Base-by-base conservation (phyloP, 164 flowering plant genomes). In the Amborella trichopoda region DNA sequence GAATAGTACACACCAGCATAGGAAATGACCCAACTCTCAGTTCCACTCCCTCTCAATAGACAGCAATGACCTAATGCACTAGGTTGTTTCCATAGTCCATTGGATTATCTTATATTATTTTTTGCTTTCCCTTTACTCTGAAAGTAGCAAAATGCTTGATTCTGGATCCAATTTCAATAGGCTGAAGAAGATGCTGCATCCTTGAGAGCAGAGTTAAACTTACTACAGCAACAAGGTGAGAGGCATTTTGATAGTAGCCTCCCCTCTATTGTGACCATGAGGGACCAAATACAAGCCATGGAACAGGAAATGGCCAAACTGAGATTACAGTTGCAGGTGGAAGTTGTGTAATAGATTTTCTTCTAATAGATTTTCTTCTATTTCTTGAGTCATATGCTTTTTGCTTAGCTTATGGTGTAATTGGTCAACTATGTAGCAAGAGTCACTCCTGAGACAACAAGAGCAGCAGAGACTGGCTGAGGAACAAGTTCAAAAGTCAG, bases 171-270 rank as follows among this genome's bases (percentile, higher is more conserved):
- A 21, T 50, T 65, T 48, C 42, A 25, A 43, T 68, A 91, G 96
- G 94, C 98, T 22, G 96, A 91, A 63, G 94, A 91, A 69, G 87
- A 83, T 68, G 87, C 95, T 11, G 87, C 90, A 32, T 59, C 95
- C 34, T 55, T 91, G 68, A 78, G 96, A 73, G 80, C 90, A 16
- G 96, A 91, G 61, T 55, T 91, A 26, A 83, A 81, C 62, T 69
- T 65, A 9, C 60, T 91, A 40, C 98, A 86, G 52, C 90, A 83
- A 53, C 94, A 86, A 62, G 69, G 73, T 46, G 69, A 75, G 72
- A 67, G 43, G 49, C 61, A 67, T 62, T 54, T 68, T 17, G 50
- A 64, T 27, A 58, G 66, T 62, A 66, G 64, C 47, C 54, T 69
- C 4, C 34, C 69, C 30, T 55, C 84, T 18, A 56, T 60, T 53